Evolutionary conservation across 352 stramenopile species (phyloP).

Genomic region (Phytophthora melonis): DNA sequence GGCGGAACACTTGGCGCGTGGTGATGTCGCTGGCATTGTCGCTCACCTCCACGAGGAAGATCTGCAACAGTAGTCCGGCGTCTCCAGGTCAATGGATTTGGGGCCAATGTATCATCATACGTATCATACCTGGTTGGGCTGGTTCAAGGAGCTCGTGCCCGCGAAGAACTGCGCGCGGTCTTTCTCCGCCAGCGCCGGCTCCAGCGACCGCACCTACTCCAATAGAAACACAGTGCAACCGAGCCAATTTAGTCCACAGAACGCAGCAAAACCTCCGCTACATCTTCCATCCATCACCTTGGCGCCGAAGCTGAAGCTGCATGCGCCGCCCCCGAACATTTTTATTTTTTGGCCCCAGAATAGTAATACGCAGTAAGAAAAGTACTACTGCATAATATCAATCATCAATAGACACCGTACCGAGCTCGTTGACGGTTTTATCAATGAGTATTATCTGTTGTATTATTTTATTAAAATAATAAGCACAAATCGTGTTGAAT

Average conservation of each 20-base stretch:
- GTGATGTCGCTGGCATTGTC: constrained; percentile 48
- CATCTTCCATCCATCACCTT: constrained; percentile 30
- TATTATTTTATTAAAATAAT: too few relatives aligned
- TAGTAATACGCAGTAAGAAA: too few relatives aligned
- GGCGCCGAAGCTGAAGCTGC: constrained; percentile 54
- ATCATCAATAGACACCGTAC: too few relatives aligned
- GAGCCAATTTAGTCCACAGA: not conserved
- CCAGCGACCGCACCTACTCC: constrained; percentile 67
- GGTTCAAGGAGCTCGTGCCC: constrained; percentile 69
- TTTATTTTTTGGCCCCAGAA: too few relatives aligned
- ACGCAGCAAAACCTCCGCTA: not conserved
- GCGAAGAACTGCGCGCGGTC: constrained; percentile 72
- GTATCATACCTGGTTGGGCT: constrained; percentile 63
- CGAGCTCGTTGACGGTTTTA: too few relatives aligned
- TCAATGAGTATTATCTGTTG: too few relatives aligned
- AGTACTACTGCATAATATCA: too few relatives aligned
- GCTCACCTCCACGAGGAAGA: constrained; percentile 71
- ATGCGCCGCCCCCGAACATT: constrained; percentile 38
- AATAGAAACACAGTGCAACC: not conserved
- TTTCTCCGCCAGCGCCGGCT: constrained; percentile 73
- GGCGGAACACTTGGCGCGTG: constrained; percentile 52
- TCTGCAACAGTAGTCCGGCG: constrained; percentile 27
- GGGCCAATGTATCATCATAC: not conserved
- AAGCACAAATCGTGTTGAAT: too few relatives aligned
- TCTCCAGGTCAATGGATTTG: not conserved